These are phyloP conservation scores for Myxozyma neglecta DNA, from an alignment of 805 yeast genomes.

Conservation along the genomic window DNA sequence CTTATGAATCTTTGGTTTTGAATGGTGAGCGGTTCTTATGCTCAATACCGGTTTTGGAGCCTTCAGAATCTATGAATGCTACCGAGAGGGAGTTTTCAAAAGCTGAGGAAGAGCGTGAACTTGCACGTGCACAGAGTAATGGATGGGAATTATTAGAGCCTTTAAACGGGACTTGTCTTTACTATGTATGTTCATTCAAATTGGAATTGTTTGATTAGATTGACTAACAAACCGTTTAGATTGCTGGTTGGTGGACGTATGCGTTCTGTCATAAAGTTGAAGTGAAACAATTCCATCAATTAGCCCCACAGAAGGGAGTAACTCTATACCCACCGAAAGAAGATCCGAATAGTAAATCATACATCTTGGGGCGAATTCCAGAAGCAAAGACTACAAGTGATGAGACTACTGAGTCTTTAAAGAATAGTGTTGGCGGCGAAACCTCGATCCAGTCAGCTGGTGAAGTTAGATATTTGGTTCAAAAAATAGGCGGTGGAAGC, in stretches of 20 bases:
- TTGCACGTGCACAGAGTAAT: slow-evolving; percentile 18
- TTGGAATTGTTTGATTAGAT: neutral
- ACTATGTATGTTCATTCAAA: slow-evolving; percentile 19
- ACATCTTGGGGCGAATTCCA: slow-evolving; percentile 22
- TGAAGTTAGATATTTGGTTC: slow-evolving; percentile 38
- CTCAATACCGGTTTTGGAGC: slow-evolving; percentile 17
- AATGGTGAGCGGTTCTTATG: slow-evolving; percentile 16
- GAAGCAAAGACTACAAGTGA: neutral
- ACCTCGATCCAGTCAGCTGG: slow-evolving; percentile 29
- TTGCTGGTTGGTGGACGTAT: slow-evolving; percentile 35
- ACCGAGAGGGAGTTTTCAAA: slow-evolving; percentile 19
- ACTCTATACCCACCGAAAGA: slow-evolving; percentile 27
- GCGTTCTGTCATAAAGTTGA: slow-evolving; percentile 32
- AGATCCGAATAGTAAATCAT: slow-evolving; percentile 24
- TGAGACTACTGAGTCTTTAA: neutral
- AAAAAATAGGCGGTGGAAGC: slow-evolving; percentile 52
- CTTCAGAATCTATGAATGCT: slow-evolving; percentile 9
- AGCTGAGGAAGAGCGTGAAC: slow-evolving; percentile 28
- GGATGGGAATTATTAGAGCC: slow-evolving; percentile 33
- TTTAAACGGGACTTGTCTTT: slow-evolving; percentile 28
- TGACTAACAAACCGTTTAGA: slow-evolving; percentile 1
- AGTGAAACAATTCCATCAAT: slow-evolving; percentile 33
- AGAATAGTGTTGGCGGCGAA: slow-evolving; percentile 9
- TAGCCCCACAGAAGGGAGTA: slow-evolving; percentile 27
- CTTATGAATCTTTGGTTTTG: slow-evolving; percentile 15